Evolutionary conservation across 306 rosid genomes (phyloP).

Genomic region (Cucurbita argyrosperma): DNA sequence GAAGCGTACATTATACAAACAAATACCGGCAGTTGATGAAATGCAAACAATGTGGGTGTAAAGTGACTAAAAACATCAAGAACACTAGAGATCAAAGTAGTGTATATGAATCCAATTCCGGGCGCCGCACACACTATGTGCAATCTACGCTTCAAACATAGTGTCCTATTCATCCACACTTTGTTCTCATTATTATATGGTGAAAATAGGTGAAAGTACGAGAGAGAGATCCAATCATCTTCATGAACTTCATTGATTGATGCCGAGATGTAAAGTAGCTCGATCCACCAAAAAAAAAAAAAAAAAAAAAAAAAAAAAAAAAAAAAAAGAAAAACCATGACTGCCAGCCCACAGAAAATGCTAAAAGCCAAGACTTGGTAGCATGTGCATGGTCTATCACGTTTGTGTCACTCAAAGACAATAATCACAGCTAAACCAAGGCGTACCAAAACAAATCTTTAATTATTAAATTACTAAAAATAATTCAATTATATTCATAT

Average conservation of each 20-base stretch:
- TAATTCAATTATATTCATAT: too few relatives aligned
- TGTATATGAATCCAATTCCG: conserved; percentile 46
- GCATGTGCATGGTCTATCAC: too few relatives aligned
- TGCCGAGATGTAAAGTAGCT: conserved; percentile 50
- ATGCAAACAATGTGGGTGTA: conserved; percentile 29
- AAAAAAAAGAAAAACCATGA: too few relatives aligned
- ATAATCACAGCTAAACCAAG: too few relatives aligned
- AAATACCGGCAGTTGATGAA: conserved; percentile 53
- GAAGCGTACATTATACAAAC: conserved; percentile 42
- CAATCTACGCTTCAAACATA: conserved; percentile 38
- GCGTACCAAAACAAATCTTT: too few relatives aligned
- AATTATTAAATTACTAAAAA: too few relatives aligned
- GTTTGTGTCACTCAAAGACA: too few relatives aligned
- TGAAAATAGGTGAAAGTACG: conserved; percentile 24
- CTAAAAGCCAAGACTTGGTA: too few relatives aligned
- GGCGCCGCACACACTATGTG: conserved; percentile 51
- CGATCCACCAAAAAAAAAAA: conserved; percentile 35
- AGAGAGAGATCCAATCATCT: conserved; percentile 56
- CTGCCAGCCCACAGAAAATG: too few relatives aligned
- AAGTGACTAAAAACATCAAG: conserved; percentile 22
- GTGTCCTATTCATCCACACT: conserved; percentile 34
- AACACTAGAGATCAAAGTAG: conserved; percentile 33
- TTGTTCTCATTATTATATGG: conserved; percentile 51
- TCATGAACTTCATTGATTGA: conserved; percentile 36
- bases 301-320: too few relatives aligned